Percentiles rank a stretch among this genome's conserved stretches.
Conservation (phyloP, 805 yeast species). For the Clavispora phyllophila region DNA sequence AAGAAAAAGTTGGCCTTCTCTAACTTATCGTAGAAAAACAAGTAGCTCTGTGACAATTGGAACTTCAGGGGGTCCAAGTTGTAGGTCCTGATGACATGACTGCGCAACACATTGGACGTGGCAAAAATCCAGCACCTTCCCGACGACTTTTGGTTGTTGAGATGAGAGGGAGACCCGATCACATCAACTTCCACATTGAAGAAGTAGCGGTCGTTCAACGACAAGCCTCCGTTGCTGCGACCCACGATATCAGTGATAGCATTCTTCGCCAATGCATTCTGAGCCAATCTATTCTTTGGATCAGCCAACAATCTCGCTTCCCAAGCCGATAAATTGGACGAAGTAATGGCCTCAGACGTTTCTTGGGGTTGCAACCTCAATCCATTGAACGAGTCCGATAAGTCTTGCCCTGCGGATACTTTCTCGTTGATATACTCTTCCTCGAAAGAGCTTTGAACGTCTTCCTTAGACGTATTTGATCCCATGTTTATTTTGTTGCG, state of each 20-base stretch:
- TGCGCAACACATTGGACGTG: conserved; percentile 66
- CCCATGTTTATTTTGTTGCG: background rate
- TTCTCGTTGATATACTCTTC: conserved; percentile 1
- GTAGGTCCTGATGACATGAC: conserved; percentile 55
- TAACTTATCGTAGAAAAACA: conserved; percentile 81
- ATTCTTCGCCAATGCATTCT: conserved; percentile 49
- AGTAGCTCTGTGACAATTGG: conserved; percentile 72
- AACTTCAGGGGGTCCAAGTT: conserved; percentile 49
- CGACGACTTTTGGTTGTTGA: conserved; percentile 59
- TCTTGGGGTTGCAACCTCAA: conserved; percentile 2
- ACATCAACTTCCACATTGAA: conserved; percentile 34
- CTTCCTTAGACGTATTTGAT: background rate
- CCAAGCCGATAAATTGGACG: conserved; percentile 38
- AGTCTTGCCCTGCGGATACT: background rate
- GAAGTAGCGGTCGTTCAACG: conserved; percentile 25
- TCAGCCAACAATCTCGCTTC: conserved; percentile 39
- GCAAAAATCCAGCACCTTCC: conserved; percentile 93
- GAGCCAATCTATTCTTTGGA: conserved; percentile 48
- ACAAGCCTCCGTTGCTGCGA: conserved; percentile 18
- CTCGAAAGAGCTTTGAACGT: background rate
- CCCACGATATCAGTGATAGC: conserved; percentile 41
- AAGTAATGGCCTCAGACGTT: conserved; percentile 6
- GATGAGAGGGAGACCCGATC: conserved; percentile 31
- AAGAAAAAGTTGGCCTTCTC: conserved; percentile 80
- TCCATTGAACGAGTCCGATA: conserved; percentile 1